Base-by-base conservation (phyloP, 805 yeast genomes). In the Sungouiella thailandica region DNA sequence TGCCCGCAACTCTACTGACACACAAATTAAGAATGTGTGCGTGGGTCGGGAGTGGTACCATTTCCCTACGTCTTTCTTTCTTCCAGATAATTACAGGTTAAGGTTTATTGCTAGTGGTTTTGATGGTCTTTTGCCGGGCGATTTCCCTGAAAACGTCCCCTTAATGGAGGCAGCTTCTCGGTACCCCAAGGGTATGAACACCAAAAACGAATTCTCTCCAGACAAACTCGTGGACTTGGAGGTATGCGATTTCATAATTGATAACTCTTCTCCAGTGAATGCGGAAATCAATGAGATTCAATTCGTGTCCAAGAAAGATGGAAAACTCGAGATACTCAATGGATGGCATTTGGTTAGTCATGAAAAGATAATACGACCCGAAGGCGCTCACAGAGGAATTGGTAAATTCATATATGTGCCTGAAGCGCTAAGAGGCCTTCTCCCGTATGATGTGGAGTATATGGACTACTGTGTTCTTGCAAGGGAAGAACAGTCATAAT, bases 1-100 rank as follows among this genome's bases (percentile, higher is more conserved):
- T 2, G 40, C 45, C 1, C 37, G 50, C 4, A 4, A 4, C n/a
- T 15, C 18, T 18, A 24, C 39, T 4, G 5, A 46, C 49, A 3
- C 31, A 41, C 10, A 62, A 60, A 23, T 29, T 14, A 24, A 29
- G 6, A 81, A 77, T 44, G 81, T 90, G 0, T 90, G 97, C 58
- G 70, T 83, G n/a, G 97, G 96, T 2, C 72, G 95, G 38, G 97
- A 90, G 60, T 89, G 97, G 97, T 87, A 86, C 51, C 83, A 90
- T 52, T 89, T 66, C 58, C 96, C 97, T 7, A 78, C 84, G 1
- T 88, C 96, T 0, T 84, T 88, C 53, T 86, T 89, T 52, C 61
- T 90, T 16, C 80, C 84, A 3, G 70, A 74, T 4, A 64, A 75
- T 37, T 70, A 70, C 47, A 62, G 96, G 44, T 61, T 87, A 16